Conservation (phyloP, 139 green algal genomes). For the Closterium sp. region DNA sequence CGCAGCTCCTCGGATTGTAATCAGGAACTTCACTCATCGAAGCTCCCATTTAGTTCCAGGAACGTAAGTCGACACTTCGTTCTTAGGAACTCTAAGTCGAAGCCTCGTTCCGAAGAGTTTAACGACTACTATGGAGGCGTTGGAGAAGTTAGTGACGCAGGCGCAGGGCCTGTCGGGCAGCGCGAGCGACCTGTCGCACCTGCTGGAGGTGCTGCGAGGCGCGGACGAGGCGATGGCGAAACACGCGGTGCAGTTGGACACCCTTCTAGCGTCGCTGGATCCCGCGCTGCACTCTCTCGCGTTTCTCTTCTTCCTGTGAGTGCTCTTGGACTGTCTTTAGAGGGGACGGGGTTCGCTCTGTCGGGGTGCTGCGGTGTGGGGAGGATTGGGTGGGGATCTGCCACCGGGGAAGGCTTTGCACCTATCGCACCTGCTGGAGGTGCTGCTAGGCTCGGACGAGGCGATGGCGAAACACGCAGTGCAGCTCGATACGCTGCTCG, state of each 20-base stretch:
- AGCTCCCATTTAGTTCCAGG: no score
- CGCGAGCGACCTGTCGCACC: not conserved
- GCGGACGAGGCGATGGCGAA: not conserved
- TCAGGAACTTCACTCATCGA: no score
- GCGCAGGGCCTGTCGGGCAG: conserved; percentile 5
- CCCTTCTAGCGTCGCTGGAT: not conserved
- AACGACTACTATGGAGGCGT: not conserved
- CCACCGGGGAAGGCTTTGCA: not conserved
- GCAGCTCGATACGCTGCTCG: not conserved
- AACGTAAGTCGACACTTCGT: no score
- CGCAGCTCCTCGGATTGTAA: no score
- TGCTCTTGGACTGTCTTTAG: no score
- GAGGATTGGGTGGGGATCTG: not conserved
- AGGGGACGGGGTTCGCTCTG: no score
- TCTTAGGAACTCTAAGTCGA: no score
- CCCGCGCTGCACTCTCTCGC: not conserved
- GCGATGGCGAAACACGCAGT: not conserved
- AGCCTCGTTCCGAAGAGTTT: no score
- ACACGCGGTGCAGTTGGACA: not conserved
- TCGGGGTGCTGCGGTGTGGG: no score
- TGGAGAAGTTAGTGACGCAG: conserved; percentile 1
- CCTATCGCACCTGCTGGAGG: not conserved
- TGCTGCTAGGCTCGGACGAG: not conserved
- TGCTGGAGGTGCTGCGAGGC: conserved; percentile 2
- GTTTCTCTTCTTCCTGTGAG: conserved; percentile 1